phyloP scores from a whole-genome alignment of 768 basidiomycete species.

The Lenzites betulinus region DNA sequence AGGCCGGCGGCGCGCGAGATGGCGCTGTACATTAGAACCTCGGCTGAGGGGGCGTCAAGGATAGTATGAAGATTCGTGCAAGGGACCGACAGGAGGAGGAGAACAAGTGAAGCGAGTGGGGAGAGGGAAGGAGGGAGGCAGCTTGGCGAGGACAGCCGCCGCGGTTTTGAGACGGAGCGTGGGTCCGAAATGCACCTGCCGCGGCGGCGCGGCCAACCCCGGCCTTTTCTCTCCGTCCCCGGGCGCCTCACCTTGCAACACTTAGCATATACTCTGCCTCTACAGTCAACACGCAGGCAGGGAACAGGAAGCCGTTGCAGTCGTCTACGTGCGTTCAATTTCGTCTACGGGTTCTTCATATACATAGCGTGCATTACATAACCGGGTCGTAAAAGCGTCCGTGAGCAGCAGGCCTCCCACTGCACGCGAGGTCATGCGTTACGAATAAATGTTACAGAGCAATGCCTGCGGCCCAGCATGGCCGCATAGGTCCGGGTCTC shows the following conservation, averaged over 20 bases:
- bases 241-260: too few relatives aligned
- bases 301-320: too few relatives aligned
- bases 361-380: constrained; percentile 18
- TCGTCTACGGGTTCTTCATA: constrained; percentile 9
- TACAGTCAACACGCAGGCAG: too few relatives aligned
- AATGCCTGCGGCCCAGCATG: constrained; percentile 4
- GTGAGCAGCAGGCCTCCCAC: constrained; percentile 1
- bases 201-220: neutral
- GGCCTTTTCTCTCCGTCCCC: constrained; percentile 15
- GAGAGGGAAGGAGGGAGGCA: constrained; percentile 7
- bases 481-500: neutral
- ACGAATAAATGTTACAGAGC: constrained; percentile 7
- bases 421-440: constrained; percentile 5
- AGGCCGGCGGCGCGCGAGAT: constrained; percentile 26
- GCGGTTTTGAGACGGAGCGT: constrained; percentile 10
- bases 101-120: constrained; percentile 14
- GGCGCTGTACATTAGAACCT: constrained; percentile 28
- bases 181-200: constrained; percentile 4
- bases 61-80: constrained; percentile 1
- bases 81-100: neutral
- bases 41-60: constrained; percentile 11
- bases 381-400: constrained; percentile 10
- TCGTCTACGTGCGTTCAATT: neutral
- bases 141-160: neutral
- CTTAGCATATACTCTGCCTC: too few relatives aligned